Evolutionary conservation across 2,329 filamentous ascomycete species (phyloP).

Genomic region (Colletotrichum cordylinicola): DNA sequence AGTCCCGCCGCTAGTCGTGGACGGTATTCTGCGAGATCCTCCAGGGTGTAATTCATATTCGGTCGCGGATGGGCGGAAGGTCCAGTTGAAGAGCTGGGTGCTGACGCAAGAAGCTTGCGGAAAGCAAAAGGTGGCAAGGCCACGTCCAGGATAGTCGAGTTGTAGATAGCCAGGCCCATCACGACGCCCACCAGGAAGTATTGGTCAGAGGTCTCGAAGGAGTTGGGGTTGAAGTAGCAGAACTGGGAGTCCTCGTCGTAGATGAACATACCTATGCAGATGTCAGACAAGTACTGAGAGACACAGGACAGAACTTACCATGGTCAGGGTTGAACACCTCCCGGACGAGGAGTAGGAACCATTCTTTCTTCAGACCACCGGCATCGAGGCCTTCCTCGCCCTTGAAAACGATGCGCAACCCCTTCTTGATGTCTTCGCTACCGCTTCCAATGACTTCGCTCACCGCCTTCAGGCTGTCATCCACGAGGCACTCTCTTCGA

Average conservation of each 20-base stretch:
- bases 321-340: conserved; percentile 93
- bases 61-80: conserved; percentile 62
- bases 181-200: conserved; percentile 90
- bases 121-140: conserved; percentile 89
- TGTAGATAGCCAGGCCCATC: conserved; percentile 90
- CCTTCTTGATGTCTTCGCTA: conserved; percentile 89
- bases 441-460: conserved; percentile 84
- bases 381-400: conserved; percentile 93
- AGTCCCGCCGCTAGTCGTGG: conserved; percentile 79
- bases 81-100: conserved; percentile 64
- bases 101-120: conserved; percentile 81
- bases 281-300: conserved; percentile 6
- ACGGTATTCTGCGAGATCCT: conserved; percentile 83
- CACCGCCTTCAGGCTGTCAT: conserved; percentile 85
- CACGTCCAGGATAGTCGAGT: conserved; percentile 90
- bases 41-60: conserved; percentile 75
- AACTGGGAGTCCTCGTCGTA: conserved; percentile 91
- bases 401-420: conserved; percentile 81
- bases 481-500: conserved; percentile 83
- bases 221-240: conserved; percentile 92
- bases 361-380: conserved; percentile 89
- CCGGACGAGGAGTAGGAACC: conserved; percentile 87
- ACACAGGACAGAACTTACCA: conserved; percentile 60
- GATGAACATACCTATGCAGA: conserved; percentile 76
- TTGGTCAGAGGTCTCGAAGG: conserved; percentile 89